Base-by-base conservation (phyloP, 345 rosid genomes). In the Populus tremula region DNA sequence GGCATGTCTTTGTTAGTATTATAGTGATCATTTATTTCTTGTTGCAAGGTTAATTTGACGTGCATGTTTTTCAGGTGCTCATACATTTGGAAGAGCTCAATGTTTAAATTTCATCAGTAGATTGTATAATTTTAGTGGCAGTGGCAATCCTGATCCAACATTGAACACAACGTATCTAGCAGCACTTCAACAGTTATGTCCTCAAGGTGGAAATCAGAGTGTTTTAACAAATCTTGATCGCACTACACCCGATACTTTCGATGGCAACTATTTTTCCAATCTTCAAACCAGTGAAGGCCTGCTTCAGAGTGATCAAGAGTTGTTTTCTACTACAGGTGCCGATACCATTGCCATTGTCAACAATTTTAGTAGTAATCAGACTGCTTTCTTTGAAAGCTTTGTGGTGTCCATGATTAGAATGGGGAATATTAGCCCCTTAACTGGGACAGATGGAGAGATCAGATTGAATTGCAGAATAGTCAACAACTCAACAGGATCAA, bases 51-150 rank as follows among this genome's bases (percentile, higher is more conserved):
- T 38, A 7, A 38, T 38, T 47, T 47, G 53, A 47, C 53, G 12
- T 4, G 53, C 13, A 47, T 14, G 53, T 69, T 35, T 36, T 21
- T 61, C 76, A 91, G 93, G 96, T 50, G 93, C 85, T 5, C 93
- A 91, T 72, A 90, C 96, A 8, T 90, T 90, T 77, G 96, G 96
- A 5, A 78, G 96, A 67, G 89, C 77, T 21, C 80, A 66, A 33
- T 91, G 93, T 31, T 6, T 12, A 17, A 67, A 74, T 0, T 87
- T 91, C 78, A 21, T 2, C 3, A 25, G 21, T 2, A 76, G 96
- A 2, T 75, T 91, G 36, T 90, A 81, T 85, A 84, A 88, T 77
- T 91, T 88, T 79, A 90, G 10, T 62, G 62, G 56, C 23, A 82
- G 86, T 1, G 84, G 82, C 9, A 73, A 14, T 18, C 88, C 93